Evolutionary conservation across 352 stramenopile species (phyloP).

Genomic region (Pythium sp.): DNA sequence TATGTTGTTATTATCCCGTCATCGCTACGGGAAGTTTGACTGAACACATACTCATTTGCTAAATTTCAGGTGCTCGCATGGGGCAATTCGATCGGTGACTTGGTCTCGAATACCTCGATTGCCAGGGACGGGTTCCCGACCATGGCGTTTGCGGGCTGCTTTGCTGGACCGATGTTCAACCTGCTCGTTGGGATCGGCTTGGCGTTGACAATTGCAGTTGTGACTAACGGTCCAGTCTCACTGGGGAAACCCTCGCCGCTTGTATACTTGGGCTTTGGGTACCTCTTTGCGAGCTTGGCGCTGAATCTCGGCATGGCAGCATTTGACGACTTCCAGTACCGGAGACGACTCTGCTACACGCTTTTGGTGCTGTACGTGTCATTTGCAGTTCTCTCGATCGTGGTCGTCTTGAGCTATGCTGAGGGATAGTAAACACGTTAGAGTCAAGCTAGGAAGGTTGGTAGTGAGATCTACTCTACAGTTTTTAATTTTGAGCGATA

Average conservation of each 20-base stretch:
- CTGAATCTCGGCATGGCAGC: slow-evolving; percentile 62
- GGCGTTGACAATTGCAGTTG: slow-evolving; percentile 60
- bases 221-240: slow-evolving; percentile 46
- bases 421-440: slow-evolving; percentile 5
- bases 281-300: slow-evolving; percentile 58
- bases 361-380: slow-evolving; percentile 56
- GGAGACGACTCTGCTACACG: slow-evolving; percentile 52
- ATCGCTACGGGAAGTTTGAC: neutral
- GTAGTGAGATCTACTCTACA: neutral
- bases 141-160: slow-evolving; percentile 83
- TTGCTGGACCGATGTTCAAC: slow-evolving; percentile 82
- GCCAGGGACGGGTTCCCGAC: slow-evolving; percentile 75
- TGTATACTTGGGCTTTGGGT: slow-evolving; percentile 67
- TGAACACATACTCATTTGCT: neutral
- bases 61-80: slow-evolving; percentile 63
- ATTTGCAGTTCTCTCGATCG: slow-evolving; percentile 67
- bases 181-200: slow-evolving; percentile 68
- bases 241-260: slow-evolving; percentile 56
- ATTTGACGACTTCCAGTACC: slow-evolving; percentile 61
- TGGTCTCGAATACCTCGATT: slow-evolving; percentile 80
- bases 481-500: slow-evolving; percentile 2
- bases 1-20: neutral
- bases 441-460: neutral
- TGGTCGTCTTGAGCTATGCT: slow-evolving; percentile 29
- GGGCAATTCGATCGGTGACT: slow-evolving; percentile 78